Percentiles rank a stretch among this genome's conserved stretches.
These are phyloP conservation scores for Craspedostauros australis DNA, from an alignment of 108 stramenopile genomes.

Conservation along the genomic window DNA sequence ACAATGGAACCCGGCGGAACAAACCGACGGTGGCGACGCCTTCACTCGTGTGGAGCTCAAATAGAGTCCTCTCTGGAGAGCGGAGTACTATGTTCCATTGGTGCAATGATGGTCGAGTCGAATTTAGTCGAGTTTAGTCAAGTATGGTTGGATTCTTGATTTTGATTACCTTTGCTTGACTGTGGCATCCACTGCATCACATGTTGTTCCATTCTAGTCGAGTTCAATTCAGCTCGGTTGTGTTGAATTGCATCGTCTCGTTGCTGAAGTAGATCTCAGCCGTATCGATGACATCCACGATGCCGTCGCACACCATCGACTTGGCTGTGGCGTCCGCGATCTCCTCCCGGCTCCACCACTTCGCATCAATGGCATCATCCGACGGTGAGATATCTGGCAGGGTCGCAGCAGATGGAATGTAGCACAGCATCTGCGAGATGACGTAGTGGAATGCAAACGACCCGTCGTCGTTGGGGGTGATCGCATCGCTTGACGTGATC, in stretches of 20 bases:
- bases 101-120: neutral
- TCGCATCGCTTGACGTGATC: conserved; percentile 26
- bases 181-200: no score
- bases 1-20: conserved; percentile 51
- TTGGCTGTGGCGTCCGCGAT: conserved; percentile 2
- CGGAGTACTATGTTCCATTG: no score
- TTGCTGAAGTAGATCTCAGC: no score
- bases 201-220: no score
- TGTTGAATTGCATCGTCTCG: no score
- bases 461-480: conserved; percentile 26
- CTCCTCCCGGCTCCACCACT: conserved; percentile 34
- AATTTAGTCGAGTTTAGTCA: no score
- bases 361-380: conserved; percentile 41
- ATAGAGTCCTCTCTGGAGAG: no score
- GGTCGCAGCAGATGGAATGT: neutral
- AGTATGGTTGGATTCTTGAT: no score
- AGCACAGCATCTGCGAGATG: conserved; percentile 34
- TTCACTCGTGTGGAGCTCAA: conserved; percentile 62
- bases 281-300: no score
- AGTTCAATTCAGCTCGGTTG: no score
- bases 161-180: no score
- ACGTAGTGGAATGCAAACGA: conserved; percentile 32
- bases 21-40: conserved; percentile 82
- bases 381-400: conserved; percentile 17
- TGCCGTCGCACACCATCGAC: no score